Evolutionary conservation across 2,329 filamentous ascomycete species (phyloP).

Genomic region (Botrytis elliptica): DNA sequence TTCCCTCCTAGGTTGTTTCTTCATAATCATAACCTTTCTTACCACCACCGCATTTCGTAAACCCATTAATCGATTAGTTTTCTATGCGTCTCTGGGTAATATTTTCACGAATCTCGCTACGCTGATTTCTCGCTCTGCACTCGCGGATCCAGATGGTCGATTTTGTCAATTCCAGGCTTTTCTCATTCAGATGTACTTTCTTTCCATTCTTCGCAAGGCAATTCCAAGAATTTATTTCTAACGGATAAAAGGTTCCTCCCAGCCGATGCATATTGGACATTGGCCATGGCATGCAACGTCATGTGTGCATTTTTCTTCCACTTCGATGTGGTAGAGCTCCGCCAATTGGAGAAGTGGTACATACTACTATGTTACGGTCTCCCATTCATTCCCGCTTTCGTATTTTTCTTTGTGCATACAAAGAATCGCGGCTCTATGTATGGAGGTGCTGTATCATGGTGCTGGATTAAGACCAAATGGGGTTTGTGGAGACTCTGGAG

Average conservation of each 20-base stretch:
- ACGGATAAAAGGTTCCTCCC: constrained; percentile 65
- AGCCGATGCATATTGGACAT: constrained; percentile 72
- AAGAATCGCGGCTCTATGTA: constrained; percentile 60
- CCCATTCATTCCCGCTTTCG: constrained; percentile 66
- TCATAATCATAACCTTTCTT: constrained; percentile 54
- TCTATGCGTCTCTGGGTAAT: constrained; percentile 58
- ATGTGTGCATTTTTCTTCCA: constrained; percentile 78
- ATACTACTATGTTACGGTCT: constrained; percentile 69
- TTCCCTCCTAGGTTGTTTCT: constrained; percentile 51
- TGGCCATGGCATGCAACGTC: constrained; percentile 82
- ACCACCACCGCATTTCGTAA: constrained; percentile 51
- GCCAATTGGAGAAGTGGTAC: constrained; percentile 69
- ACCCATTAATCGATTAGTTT: constrained; percentile 58
- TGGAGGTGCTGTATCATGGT: constrained; percentile 76
- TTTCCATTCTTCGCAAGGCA: neutral
- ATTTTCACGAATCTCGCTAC: constrained; percentile 55
- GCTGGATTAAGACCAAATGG: constrained; percentile 69
- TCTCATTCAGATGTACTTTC: constrained; percentile 72
- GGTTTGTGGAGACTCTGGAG: constrained; percentile 70
- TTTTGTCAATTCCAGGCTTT: constrained; percentile 72
- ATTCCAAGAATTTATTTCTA: neutral
- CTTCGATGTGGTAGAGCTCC: constrained; percentile 63
- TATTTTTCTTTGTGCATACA: constrained; percentile 63
- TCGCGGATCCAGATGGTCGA: constrained; percentile 26
- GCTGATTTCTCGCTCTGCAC: constrained; percentile 41